These are phyloP conservation scores for Phytophthora pluvialis DNA, from an alignment of 352 stramenopile species.

Conservation along the genomic window DNA sequence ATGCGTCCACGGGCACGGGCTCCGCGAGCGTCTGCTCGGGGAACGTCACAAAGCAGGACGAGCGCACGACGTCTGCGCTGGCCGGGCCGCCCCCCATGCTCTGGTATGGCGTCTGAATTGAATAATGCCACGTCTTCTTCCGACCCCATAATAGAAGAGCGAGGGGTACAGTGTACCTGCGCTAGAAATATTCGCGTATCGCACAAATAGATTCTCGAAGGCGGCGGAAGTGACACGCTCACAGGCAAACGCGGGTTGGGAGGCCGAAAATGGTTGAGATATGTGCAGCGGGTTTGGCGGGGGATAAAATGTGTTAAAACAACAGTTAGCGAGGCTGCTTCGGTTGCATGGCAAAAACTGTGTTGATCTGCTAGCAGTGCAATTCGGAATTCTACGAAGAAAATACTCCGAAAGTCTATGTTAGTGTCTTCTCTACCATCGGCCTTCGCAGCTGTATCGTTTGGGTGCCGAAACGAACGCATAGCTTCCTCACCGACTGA, in stretches of 20 bases:
- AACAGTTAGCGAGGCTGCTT: no score
- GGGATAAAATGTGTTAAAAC: not conserved
- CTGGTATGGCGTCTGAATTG: slow-evolving; percentile 8
- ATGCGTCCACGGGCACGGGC: slow-evolving; percentile 83
- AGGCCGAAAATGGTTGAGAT: slow-evolving; percentile 9
- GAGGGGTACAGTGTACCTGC: slow-evolving; percentile 8
- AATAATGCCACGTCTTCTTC: slow-evolving; percentile 28
- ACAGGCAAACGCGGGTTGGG: not conserved
- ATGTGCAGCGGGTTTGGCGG: not conserved
- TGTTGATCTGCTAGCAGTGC: no score
- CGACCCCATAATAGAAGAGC: slow-evolving; percentile 15
- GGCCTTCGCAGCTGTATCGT: no score
- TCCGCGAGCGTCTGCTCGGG: slow-evolving; percentile 70
- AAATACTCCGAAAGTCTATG: no score
- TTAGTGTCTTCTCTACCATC: no score
- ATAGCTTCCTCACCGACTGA: no score
- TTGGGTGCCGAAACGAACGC: no score
- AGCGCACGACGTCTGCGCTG: slow-evolving; percentile 77
- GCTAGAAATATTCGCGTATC: slow-evolving; percentile 21
- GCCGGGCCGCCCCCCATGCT: slow-evolving; percentile 73
- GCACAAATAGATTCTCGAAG: slow-evolving; percentile 17
- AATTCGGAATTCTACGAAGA: no score
- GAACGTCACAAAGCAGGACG: slow-evolving; percentile 86
- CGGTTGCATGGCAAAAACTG: no score
- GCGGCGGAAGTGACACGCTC: not conserved